Evolutionary conservation across 257 asterid species (phyloP), one percentile per base, ranked within the genome.

Genomic region (Primulina tabacum): DNA sequence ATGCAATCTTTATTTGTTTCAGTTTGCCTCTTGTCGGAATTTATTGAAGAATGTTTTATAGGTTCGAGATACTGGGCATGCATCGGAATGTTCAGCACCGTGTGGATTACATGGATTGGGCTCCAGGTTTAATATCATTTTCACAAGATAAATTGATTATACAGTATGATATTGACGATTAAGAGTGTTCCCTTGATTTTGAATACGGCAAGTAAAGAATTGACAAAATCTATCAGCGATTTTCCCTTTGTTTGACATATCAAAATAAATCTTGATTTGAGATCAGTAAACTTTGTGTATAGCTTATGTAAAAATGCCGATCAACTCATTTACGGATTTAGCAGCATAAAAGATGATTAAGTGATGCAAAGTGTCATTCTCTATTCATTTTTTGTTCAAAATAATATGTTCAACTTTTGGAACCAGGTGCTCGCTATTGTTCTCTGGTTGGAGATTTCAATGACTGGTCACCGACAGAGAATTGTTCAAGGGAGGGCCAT

Each of bases 81-180:
- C 97, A 88, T 72, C 87, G 97, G 52, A 82, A 90, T 66, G 84
- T 83, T 73, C 99, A 93, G 71, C 97, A 90, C 71, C 90, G 96
- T 70, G 88, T 93, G 77, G 97, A 93, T 82, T 93, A 70, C 83
- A 71, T 93, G 94, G 99, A 93, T n/a, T 90, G 99, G 99, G 99
- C 97, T 73, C 99, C 99, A 93, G 99, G 97, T 93, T 81, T 64
- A 80, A 50, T 35, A 32, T 30, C 20, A 1, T 55, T 40, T 61
- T 18, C 14, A 21, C 53, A 37, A 29, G 62, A 18, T 35, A 28
- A 34, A 62, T 73, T 50, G 64, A 53, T 61, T 65, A 53, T 11
- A 9, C 53, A 43, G 55, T 70, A 16, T 55, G 16, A 9, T 38
- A 16, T 52, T 66, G 53, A 64, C 8, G 6, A 29, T 61, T 63